Conservation (phyloP, 768 basidiomycete species). For the Xerocomus brunneocitrinus region DNA sequence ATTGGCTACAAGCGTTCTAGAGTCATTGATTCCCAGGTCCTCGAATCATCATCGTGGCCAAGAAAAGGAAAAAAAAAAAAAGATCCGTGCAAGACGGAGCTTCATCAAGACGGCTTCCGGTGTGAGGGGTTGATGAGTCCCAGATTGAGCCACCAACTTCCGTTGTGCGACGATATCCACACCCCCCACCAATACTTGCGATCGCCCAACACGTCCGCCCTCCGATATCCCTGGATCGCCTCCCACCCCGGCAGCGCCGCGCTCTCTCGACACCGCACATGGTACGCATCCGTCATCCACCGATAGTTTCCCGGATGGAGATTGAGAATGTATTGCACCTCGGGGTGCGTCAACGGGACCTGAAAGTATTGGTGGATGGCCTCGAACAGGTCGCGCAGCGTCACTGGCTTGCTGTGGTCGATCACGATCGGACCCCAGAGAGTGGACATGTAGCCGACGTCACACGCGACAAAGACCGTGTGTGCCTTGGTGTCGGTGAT, state of each 20-base stretch:
- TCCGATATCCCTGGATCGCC: slow-evolving; percentile 36
- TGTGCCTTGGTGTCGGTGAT: slow-evolving; percentile 21
- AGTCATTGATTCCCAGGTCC: background rate
- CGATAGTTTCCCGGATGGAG: slow-evolving; percentile 18
- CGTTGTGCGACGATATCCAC: slow-evolving; percentile 29
- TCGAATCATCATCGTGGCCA: background rate
- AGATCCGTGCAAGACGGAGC: background rate
- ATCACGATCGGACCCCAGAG: slow-evolving; percentile 51
- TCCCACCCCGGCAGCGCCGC: slow-evolving; percentile 39
- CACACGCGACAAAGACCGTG: slow-evolving; percentile 24
- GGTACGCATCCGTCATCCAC: slow-evolving; percentile 26
- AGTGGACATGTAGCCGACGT: slow-evolving; percentile 19
- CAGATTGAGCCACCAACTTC: slow-evolving; percentile 44
- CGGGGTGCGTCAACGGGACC: slow-evolving; percentile 33
- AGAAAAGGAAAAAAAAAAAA: background rate
- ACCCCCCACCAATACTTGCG: slow-evolving; percentile 43
- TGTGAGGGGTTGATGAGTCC: slow-evolving; percentile 32
- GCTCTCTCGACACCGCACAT: slow-evolving; percentile 36
- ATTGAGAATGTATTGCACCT: slow-evolving; percentile 22
- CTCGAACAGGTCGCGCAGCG: slow-evolving; percentile 43
- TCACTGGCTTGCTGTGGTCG: slow-evolving; percentile 31
- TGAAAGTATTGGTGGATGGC: slow-evolving; percentile 49
- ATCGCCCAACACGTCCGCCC: slow-evolving; percentile 49
- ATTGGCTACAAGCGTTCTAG: slow-evolving; percentile 15
- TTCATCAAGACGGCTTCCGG: slow-evolving; percentile 6